Evolutionary conservation across 257 asterid genomes (phyloP).

Genomic region (Anisodus acutangulus): DNA sequence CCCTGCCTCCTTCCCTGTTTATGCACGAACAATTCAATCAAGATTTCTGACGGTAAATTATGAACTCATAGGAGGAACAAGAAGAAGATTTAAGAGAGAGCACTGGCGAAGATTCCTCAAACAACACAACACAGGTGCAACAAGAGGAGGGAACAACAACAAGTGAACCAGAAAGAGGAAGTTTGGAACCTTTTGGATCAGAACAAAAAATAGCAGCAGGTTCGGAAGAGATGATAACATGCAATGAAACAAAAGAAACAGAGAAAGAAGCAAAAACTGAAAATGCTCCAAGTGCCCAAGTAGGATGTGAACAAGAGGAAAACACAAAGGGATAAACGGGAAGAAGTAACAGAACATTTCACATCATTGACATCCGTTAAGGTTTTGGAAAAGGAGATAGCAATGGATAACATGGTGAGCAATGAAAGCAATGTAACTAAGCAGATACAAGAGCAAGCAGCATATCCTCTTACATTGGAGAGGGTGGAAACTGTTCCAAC

Average conservation of each 20-base stretch:
- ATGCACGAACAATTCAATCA: neutral
- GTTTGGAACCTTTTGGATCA: constrained; percentile 23
- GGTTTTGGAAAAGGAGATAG: constrained; percentile 24
- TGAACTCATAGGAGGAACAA: constrained; percentile 24
- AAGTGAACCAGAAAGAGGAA: constrained; percentile 15
- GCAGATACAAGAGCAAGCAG: constrained; percentile 28
- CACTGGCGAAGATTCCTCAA: neutral
- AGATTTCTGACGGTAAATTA: constrained; percentile 1
- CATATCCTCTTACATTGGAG: constrained; percentile 12
- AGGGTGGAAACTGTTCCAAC: neutral
- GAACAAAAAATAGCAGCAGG: constrained; percentile 36
- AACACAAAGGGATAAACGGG: neutral
- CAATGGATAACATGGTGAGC: constrained; percentile 3
- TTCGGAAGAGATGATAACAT: constrained; percentile 19
- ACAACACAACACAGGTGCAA: neutral
- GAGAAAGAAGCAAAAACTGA: constrained; percentile 8
- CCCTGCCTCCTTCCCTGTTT: constrained; percentile 4
- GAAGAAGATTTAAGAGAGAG: neutral
- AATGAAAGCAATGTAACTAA: constrained; percentile 11
- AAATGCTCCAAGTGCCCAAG: neutral
- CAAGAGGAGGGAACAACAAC: constrained; percentile 9
- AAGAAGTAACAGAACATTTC: neutral
- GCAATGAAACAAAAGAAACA: neutral
- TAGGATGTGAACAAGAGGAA: neutral
- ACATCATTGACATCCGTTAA: constrained; percentile 7